phyloP scores from a whole-genome alignment of 2,329 filamentous ascomycete genomes.

The Colletotrichum cordylinicola region DNA sequence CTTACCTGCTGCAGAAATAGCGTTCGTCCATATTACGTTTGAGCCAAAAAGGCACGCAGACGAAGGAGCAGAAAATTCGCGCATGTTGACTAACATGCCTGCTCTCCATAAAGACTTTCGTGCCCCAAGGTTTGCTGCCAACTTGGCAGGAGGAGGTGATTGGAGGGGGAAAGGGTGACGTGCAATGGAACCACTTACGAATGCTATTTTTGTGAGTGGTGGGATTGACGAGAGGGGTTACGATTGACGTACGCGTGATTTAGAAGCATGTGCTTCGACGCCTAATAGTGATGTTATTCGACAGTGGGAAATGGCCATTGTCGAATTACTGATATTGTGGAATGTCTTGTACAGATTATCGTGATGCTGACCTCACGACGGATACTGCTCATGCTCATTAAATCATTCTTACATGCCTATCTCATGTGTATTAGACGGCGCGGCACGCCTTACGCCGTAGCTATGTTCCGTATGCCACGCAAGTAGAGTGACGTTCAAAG shows the following conservation, averaged over 20 bases:
- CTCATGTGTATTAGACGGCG: neutral
- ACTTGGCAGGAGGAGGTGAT: neutral
- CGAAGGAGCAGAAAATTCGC: neutral
- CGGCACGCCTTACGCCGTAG: neutral
- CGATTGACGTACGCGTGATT: neutral
- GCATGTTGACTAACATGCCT: neutral
- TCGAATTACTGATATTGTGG: neutral
- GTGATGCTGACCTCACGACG: neutral
- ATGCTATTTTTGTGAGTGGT: neutral
- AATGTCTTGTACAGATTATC: neutral
- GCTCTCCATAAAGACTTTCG: neutral
- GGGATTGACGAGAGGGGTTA: neutral
- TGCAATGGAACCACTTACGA: neutral
- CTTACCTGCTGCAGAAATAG: neutral
- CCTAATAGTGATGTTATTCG: neutral
- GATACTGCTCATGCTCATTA: neutral
- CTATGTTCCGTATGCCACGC: neutral
- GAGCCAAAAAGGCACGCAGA: neutral
- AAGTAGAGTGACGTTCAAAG: neutral
- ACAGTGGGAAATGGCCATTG: neutral
- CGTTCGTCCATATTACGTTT: neutral
- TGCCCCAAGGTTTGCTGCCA: neutral
- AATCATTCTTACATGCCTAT: neutral
- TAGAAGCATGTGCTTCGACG: neutral
- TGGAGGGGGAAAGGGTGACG: neutral